Evolutionary conservation across 345 rosid genomes (phyloP).

Genomic region (Sisymbrium altissimum): DNA sequence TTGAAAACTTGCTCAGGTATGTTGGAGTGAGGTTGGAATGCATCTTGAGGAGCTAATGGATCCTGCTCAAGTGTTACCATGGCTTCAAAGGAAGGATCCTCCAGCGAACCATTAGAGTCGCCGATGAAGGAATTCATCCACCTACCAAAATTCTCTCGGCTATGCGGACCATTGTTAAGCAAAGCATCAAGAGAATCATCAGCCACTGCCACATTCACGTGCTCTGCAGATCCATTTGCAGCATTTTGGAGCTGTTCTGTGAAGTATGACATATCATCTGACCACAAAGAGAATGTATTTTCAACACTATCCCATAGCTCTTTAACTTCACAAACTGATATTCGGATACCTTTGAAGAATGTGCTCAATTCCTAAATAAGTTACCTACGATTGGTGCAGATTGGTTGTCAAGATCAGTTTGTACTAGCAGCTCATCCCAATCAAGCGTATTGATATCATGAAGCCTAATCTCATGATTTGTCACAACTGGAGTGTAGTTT

Average conservation of each 20-base stretch:
- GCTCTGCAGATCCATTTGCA: slow-evolving; percentile 32
- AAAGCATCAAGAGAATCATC: slow-evolving; percentile 46
- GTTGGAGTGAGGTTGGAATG: slow-evolving; percentile 36
- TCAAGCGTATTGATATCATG: slow-evolving; percentile 95
- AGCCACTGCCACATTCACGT: slow-evolving; percentile 45
- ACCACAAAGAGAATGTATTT: slow-evolving; percentile 19
- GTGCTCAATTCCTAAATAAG: slow-evolving; percentile 11
- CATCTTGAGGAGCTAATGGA: slow-evolving; percentile 41
- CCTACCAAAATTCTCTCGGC: slow-evolving; percentile 82
- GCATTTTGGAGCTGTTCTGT: slow-evolving; percentile 42
- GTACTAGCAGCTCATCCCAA: slow-evolving; percentile 84
- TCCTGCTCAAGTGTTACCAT: slow-evolving; percentile 43
- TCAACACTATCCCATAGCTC: not conserved
- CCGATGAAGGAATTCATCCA: slow-evolving; percentile 65
- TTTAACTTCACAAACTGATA: not conserved
- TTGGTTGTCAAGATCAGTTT: slow-evolving; percentile 44
- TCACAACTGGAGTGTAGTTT: slow-evolving; percentile 41
- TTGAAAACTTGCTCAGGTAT: slow-evolving; percentile 54
- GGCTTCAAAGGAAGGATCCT: slow-evolving; percentile 45
- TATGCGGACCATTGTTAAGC: slow-evolving; percentile 54
- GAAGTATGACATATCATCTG: slow-evolving; percentile 48
- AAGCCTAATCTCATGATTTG: slow-evolving; percentile 64
- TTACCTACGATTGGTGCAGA: slow-evolving; percentile 50
- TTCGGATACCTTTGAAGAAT: not conserved
- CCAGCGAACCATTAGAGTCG: slow-evolving; percentile 48